A percentile compares a stretch with the other conserved stretches of the same genome.
Evolutionary conservation across 2,329 filamentous ascomycete genomes (phyloP).

Genomic region (Aspergillus eucalypticola): DNA sequence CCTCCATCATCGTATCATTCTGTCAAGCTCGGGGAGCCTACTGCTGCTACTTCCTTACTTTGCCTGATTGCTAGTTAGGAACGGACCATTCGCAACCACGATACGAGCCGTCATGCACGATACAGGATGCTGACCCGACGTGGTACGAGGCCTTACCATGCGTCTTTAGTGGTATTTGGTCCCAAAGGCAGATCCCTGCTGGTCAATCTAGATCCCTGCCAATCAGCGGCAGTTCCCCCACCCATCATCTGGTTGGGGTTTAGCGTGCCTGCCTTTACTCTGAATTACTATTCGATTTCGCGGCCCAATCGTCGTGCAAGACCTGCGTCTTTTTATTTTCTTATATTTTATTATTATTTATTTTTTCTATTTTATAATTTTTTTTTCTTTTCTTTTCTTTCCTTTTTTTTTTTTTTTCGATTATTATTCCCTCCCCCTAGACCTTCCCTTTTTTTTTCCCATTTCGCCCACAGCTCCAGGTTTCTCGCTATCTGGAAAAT

Average conservation of each 20-base stretch:
- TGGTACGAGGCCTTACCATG: conserved; percentile 19
- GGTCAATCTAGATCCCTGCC: conserved; percentile 31
- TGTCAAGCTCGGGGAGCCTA: conserved; percentile 6
- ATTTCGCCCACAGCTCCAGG: neutral
- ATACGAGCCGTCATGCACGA: conserved; percentile 10
- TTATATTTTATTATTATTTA: neutral
- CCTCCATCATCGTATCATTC: neutral
- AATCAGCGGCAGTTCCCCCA: conserved; percentile 31
- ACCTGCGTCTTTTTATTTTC: conserved; percentile 14
- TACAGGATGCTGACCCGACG: conserved; percentile 19
- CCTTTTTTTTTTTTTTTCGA: conserved; percentile 20
- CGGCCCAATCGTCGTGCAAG: conserved; percentile 21
- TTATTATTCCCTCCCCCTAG: neutral
- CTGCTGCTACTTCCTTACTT: no score
- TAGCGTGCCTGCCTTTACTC: conserved; percentile 17
- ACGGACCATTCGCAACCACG: conserved; percentile 11
- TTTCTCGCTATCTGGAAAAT: neutral
- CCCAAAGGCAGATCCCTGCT: conserved; percentile 28
- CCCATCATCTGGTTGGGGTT: conserved; percentile 21
- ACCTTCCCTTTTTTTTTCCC: no score
- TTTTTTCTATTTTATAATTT: neutral
- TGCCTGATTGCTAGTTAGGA: neutral
- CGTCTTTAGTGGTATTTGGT: conserved; percentile 19
- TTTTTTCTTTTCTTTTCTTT: conserved; percentile 15
- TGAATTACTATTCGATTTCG: conserved; percentile 2